Evolutionary conservation across 1,284 basidiomycete genomes (phyloP).

Genomic region (Grifola frondosa): DNA sequence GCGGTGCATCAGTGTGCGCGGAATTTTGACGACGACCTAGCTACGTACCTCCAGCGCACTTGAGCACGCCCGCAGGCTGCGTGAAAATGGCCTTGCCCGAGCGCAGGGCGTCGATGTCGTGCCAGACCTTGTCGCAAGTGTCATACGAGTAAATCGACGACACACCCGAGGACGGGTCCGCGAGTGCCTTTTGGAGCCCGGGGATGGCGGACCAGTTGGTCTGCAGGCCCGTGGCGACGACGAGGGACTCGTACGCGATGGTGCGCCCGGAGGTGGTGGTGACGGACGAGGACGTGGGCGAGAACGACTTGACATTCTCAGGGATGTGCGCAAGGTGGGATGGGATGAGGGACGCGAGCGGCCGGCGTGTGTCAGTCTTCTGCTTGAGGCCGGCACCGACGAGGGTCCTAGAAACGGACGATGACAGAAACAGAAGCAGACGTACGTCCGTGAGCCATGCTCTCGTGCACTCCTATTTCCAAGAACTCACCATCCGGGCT

Average conservation of each 20-base stretch:
- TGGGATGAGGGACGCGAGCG: slow-evolving; percentile 72
- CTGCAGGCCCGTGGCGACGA: slow-evolving; percentile 88
- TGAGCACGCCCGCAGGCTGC: slow-evolving; percentile 92
- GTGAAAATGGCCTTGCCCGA: slow-evolving; percentile 91
- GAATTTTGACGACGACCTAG: background rate
- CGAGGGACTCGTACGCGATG: slow-evolving; percentile 83
- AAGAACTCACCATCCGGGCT: slow-evolving; percentile 75
- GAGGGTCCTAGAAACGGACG: slow-evolving; percentile 84
- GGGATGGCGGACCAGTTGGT: slow-evolving; percentile 81
- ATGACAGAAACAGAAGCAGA: too few species aligned
- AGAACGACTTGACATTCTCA: slow-evolving; percentile 75
- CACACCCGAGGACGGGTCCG: slow-evolving; percentile 78
- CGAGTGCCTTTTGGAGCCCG: slow-evolving; percentile 79
- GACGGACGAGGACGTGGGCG: slow-evolving; percentile 75
- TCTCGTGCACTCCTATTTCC: too few species aligned
- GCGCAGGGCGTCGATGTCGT: slow-evolving; percentile 73
- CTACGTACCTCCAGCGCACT: slow-evolving; percentile 87
- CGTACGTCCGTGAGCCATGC: too few species aligned
- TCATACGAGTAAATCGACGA: slow-evolving; percentile 92
- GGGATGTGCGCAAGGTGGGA: slow-evolving; percentile 72
- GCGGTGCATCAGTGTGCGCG: background rate
- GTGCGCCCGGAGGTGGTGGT: slow-evolving; percentile 69
- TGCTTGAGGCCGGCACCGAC: slow-evolving; percentile 85
- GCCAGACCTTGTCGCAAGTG: slow-evolving; percentile 87
- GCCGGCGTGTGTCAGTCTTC: slow-evolving; percentile 66